Percentiles rank a stretch among this genome's conserved stretches.
Conservation (phyloP, 2,329 filamentous ascomycete species). For the Diplodia intermedia region DNA sequence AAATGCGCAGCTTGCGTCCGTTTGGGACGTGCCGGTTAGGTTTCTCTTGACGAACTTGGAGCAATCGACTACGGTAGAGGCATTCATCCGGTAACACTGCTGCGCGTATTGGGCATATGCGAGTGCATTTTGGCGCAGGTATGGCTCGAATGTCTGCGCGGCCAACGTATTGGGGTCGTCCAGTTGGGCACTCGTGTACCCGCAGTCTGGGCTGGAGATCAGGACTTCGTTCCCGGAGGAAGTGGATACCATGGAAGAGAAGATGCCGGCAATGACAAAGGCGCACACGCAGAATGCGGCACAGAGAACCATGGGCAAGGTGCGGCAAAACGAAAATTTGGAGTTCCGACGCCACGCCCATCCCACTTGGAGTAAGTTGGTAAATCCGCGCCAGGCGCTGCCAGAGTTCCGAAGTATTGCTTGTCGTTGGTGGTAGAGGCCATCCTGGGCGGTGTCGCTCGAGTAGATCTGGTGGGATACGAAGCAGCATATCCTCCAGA, state of each 20-base stretch:
- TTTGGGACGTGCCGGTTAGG: conserved; percentile 20
- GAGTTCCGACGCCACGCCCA: conserved; percentile 24
- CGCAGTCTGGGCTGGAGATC: conserved; percentile 20
- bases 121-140: conserved; percentile 1
- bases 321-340: neutral
- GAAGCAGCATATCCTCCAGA: conserved; percentile 39
- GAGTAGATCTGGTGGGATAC: conserved; percentile 36
- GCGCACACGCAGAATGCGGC: conserved; percentile 1
- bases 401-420: conserved; percentile 32
- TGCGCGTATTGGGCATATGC: conserved; percentile 10
- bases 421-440: conserved; percentile 38
- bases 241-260: conserved; percentile 45
- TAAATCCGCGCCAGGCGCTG: conserved; percentile 9
- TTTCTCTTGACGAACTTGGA: conserved; percentile 24
- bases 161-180: neutral
- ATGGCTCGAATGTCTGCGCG: neutral
- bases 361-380: neutral
- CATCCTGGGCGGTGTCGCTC: conserved; percentile 35
- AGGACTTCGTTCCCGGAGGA: conserved; percentile 34
- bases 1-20: conserved; percentile 35
- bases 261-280: conserved; percentile 42
- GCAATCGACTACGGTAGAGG: neutral
- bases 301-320: conserved; percentile 7
- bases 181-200: conserved; percentile 34
- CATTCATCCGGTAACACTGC: conserved; percentile 30